A percentile compares a stretch with the other conserved stretches of the same genome.
Conservation (phyloP, 2,329 filamentous ascomycete genomes). For the Stemphylium lycopersici region DNA sequence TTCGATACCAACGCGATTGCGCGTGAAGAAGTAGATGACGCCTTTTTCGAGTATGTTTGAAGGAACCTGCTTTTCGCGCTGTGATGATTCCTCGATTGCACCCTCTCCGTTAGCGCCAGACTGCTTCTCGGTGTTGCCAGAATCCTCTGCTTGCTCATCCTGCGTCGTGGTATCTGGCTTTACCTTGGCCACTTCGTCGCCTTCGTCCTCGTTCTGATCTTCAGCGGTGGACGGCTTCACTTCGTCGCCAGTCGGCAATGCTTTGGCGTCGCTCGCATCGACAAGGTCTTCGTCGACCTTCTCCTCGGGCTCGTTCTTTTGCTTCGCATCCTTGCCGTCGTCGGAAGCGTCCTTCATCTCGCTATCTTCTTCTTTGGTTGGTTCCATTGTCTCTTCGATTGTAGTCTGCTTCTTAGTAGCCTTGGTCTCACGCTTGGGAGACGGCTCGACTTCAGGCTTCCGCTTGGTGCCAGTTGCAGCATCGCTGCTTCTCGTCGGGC, state of each 20-base stretch:
- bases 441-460: slow-evolving; percentile 45
- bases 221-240: slow-evolving; percentile 13
- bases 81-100: slow-evolving; percentile 56
- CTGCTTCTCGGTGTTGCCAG: slow-evolving; percentile 26
- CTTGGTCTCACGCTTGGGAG: slow-evolving; percentile 54
- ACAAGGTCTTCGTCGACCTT: slow-evolving; percentile 3
- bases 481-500: slow-evolving; percentile 35
- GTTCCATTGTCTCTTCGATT: slow-evolving; percentile 58
- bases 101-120: slow-evolving; percentile 30
- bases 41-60: slow-evolving; percentile 82
- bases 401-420: slow-evolving; percentile 57
- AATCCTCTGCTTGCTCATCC: neutral
- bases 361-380: slow-evolving; percentile 44
- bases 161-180: slow-evolving; percentile 10
- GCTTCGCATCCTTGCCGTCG: slow-evolving; percentile 3
- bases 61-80: slow-evolving; percentile 59
- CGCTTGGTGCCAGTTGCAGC: slow-evolving; percentile 48
- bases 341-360: slow-evolving; percentile 34
- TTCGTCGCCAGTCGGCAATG: slow-evolving; percentile 28
- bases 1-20: slow-evolving; percentile 75
- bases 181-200: slow-evolving; percentile 8
- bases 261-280: slow-evolving; percentile 20
- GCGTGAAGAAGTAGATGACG: slow-evolving; percentile 89
- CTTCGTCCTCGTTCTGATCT: slow-evolving; percentile 10
- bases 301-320: slow-evolving; percentile 19